Base-by-base conservation (phyloP, 139 green algal species). In the Astrephomene gubernaculifera region DNA sequence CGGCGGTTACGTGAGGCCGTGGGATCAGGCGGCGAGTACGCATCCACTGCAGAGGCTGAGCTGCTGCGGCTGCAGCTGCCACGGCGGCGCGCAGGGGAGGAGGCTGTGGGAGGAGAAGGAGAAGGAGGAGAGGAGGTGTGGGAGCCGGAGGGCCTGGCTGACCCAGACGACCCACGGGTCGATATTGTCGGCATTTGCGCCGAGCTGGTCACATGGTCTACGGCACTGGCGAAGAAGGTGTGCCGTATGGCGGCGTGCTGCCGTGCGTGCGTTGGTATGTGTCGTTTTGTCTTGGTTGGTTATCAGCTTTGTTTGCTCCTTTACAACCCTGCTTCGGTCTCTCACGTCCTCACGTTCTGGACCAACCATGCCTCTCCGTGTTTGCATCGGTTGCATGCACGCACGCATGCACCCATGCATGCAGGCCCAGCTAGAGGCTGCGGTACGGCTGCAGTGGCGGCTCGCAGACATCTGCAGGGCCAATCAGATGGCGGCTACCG, bases 381-480 rank as follows among this genome's bases (percentile, higher is more conserved):
- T n/a, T n/a, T n/a, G n/a, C n/a, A n/a, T n/a, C n/a, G n/a, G n/a
- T n/a, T n/a, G n/a, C n/a, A n/a, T n/a, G n/a, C n/a, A n/a, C n/a
- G n/a, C n/a, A n/a, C n/a, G n/a, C n/a, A n/a, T 61, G 43, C 70
- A 43, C 43, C 5, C 5, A 4, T 41, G 4, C 44, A 4, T 19
- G 44, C 73, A 81, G 73, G 73, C 53, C 14, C 24, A 14, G 7
- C 21, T 69, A 2, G n/a, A 49, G 33, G 73, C 53, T 5, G 52
- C 73, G 10, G 73, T 81, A 22, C 52, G 60, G 33, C 53, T 81
- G 36, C 73, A 81, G 54, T 81, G 73, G 73, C 73, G 73, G 22
- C 25, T 70, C 1, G 73, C 73, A 2, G 73, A 81, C 29, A 12
- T 61, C 9, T 69, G 17, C n/a, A 45, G 71, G 1, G 31, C 2